These are phyloP conservation scores for Rhamnella rubrinervis DNA, from an alignment of 331 rosid genomes.

Conservation along the genomic window DNA sequence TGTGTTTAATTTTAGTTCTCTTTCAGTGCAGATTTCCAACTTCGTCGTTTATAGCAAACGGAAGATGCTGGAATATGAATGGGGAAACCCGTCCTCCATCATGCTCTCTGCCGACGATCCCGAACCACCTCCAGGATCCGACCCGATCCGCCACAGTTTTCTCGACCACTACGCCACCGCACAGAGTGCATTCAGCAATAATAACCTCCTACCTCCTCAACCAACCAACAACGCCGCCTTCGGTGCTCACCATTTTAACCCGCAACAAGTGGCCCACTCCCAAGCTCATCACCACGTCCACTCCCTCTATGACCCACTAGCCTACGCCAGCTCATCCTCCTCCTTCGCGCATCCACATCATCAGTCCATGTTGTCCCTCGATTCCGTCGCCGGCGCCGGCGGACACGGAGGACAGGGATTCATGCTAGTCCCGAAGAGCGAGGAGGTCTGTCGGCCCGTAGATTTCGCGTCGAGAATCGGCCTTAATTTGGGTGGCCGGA, in stretches of 20 bases:
- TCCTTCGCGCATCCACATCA: constrained; percentile 37
- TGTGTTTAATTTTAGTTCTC: too few relatives aligned
- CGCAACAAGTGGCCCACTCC: constrained; percentile 17
- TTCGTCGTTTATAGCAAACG: too few relatives aligned
- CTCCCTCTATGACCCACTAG: constrained; percentile 66
- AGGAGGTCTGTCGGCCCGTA: constrained; percentile 49
- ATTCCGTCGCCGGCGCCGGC: constrained; percentile 41
- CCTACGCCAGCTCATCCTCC: constrained; percentile 50
- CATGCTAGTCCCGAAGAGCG: constrained; percentile 66
- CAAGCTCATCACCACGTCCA: constrained; percentile 27
- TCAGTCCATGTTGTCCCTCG: constrained; percentile 54
- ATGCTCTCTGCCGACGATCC: constrained; percentile 61
- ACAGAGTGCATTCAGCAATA: constrained; percentile 38
- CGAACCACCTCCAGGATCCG: constrained; percentile 38
- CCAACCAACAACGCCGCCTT: constrained; percentile 6
- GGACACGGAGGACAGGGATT: constrained; percentile 30
- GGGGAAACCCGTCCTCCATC: constrained; percentile 76
- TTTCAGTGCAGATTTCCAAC: constrained; percentile 8
- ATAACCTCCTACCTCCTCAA: constrained; percentile 20
- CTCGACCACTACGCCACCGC: constrained; percentile 55
- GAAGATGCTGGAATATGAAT: constrained; percentile 83
- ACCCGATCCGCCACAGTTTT: constrained; percentile 55
- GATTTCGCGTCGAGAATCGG: constrained; percentile 81
- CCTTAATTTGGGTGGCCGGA: constrained; percentile 89
- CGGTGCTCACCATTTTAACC: constrained; percentile 34